Conservation (phyloP, 768 basidiomycete species). For the Calocybe gangraenosa region DNA sequence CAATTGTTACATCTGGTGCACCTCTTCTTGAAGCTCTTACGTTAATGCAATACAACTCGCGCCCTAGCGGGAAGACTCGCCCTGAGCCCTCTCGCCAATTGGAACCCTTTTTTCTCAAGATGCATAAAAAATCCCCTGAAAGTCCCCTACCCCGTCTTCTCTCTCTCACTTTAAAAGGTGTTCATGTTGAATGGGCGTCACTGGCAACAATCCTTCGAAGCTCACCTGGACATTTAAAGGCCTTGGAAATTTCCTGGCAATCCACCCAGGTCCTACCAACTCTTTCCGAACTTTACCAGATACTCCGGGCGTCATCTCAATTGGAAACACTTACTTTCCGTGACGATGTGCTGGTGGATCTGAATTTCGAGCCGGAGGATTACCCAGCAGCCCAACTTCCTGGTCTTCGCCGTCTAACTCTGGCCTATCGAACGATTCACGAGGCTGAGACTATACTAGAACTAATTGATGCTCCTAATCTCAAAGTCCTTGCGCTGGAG, state of each 20-base stretch:
- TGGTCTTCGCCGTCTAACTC: constrained; percentile 30
- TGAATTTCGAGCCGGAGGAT: too few relatives aligned
- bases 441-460: constrained; percentile 37
- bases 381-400: constrained; percentile 28
- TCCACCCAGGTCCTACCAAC: constrained; percentile 52
- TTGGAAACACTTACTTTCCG: too few relatives aligned
- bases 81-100: too few relatives aligned
- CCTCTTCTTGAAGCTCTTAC: constrained; percentile 45
- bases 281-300: constrained; percentile 34
- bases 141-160: constrained; percentile 39
- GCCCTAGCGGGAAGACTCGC: constrained; percentile 32
- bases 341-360: too few relatives aligned
- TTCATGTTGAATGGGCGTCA: constrained; percentile 51
- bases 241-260: constrained; percentile 50
- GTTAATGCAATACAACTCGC: constrained; percentile 60
- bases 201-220: constrained; percentile 34
- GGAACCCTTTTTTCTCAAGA: too few relatives aligned
- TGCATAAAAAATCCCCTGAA: too few relatives aligned
- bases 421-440: constrained; percentile 40
- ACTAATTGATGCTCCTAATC: constrained; percentile 35
- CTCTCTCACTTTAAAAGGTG: constrained; percentile 49
- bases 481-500: constrained; percentile 35
- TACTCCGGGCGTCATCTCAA: too few relatives aligned
- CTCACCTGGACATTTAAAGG: constrained; percentile 33
- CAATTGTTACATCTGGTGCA: constrained; percentile 29